Conservation (phyloP, 805 yeast species). For the Cyberlindnera misumaiensis region DNA sequence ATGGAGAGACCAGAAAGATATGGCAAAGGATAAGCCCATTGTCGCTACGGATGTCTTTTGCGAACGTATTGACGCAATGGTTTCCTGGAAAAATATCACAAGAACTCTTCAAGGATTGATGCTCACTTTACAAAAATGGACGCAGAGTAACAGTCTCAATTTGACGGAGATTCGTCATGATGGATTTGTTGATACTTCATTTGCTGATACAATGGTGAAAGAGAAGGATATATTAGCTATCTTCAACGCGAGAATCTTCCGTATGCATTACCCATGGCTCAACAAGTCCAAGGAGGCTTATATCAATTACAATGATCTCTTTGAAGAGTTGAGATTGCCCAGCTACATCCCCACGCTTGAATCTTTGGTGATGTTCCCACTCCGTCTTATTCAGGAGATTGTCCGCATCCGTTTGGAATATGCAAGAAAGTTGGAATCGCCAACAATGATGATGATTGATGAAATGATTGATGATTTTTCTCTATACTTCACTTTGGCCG, state of each 20-base stretch:
- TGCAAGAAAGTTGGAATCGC: conserved; percentile 72
- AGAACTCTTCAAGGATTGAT: conserved; percentile 60
- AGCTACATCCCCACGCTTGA: conserved; percentile 61
- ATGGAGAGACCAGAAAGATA: conserved; percentile 75
- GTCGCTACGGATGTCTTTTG: conserved; percentile 60
- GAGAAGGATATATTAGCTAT: conserved; percentile 70
- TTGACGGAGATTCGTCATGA: conserved; percentile 36
- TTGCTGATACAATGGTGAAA: conserved; percentile 79
- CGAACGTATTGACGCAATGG: conserved; percentile 64
- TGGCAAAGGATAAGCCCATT: conserved; percentile 72
- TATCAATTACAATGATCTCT: conserved; percentile 51
- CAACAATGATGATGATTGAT: conserved; percentile 94
- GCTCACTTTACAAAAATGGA: conserved; percentile 63
- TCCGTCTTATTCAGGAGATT: conserved; percentile 71
- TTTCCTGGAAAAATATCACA: conserved; percentile 77
- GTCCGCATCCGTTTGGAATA: conserved; percentile 67
- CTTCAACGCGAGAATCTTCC: conserved; percentile 62
- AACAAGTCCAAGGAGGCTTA: conserved; percentile 72
- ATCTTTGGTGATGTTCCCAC: conserved; percentile 66
- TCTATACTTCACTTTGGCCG: conserved; percentile 66
- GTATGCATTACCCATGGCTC: conserved; percentile 73
- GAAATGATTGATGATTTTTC: conserved; percentile 85
- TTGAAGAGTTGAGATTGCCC: conserved; percentile 66
- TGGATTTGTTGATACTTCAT: conserved; percentile 53
- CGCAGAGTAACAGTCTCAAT: conserved; percentile 75